phyloP scores from a whole-genome alignment of 768 basidiomycete genomes.

The Tulasnella calospora region DNA sequence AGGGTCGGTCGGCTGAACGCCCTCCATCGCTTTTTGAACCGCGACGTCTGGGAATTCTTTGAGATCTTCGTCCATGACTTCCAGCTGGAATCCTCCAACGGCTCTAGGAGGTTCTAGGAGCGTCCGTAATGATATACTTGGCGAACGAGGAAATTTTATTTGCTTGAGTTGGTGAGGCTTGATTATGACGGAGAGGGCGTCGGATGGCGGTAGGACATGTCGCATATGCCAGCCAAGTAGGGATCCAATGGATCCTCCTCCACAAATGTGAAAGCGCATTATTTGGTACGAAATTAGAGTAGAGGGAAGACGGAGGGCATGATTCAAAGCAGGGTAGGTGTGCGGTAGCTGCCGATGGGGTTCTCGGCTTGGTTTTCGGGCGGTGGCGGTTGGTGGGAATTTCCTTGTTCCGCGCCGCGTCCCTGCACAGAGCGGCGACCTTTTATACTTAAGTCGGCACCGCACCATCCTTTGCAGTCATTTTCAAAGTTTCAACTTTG shows the following conservation, averaged over 20 bases:
- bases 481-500: background rate
- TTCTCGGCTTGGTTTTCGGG: background rate
- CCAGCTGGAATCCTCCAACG: slow-evolving; percentile 31
- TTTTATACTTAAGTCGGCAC: background rate
- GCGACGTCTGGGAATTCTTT: slow-evolving; percentile 20
- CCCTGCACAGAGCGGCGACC: background rate
- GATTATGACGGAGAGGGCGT: slow-evolving; percentile 67
- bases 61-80: slow-evolving; percentile 27
- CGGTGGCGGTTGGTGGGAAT: background rate
- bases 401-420: background rate
- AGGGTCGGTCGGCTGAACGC: slow-evolving; percentile 10
- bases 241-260: slow-evolving; percentile 77
- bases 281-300: background rate
- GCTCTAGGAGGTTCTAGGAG: slow-evolving; percentile 28
- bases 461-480: background rate
- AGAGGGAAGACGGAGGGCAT: background rate
- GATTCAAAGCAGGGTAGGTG: background rate
- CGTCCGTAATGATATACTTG: slow-evolving; percentile 9
- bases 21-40: background rate
- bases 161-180: slow-evolving; percentile 44
- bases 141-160: slow-evolving; percentile 33
- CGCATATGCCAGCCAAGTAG: slow-evolving; percentile 79
- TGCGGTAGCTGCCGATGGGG: background rate
- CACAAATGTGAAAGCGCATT: slow-evolving; percentile 74
- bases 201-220: slow-evolving; percentile 46